Percentiles rank a stretch among this genome's conserved stretches.
phyloP scores from a whole-genome alignment of 2,329 filamentous ascomycete genomes.

The Botryotinia globosa region DNA sequence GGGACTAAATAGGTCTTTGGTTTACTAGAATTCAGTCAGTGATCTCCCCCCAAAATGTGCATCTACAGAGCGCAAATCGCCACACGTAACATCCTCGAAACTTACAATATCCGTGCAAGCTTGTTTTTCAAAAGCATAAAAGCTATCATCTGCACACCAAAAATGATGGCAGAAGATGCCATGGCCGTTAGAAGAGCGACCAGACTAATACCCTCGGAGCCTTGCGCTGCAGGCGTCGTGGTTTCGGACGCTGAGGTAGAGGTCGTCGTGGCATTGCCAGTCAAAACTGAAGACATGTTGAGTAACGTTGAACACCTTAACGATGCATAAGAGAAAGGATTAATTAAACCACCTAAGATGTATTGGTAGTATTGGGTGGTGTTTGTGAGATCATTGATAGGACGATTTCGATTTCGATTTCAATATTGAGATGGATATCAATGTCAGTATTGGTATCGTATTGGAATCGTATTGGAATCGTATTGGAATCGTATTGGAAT shows the following conservation, averaged over 20 bases:
- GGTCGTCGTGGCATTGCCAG: constrained; percentile 1
- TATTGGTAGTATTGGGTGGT: neutral
- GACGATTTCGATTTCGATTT: neutral
- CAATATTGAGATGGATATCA: neutral
- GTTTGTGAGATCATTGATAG: constrained; percentile 1
- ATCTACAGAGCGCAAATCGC: neutral
- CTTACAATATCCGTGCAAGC: constrained; percentile 78
- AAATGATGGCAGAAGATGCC: constrained; percentile 35
- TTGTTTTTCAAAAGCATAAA: constrained; percentile 78
- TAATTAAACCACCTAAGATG: neutral
- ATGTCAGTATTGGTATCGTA: neutral
- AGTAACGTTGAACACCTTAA: constrained; percentile 5
- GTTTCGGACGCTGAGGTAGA: neutral
- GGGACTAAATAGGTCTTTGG: constrained; percentile 84
- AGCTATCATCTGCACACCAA: constrained; percentile 54
- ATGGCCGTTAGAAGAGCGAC: constrained; percentile 38
- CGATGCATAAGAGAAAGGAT: constrained; percentile 11
- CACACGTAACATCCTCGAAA: constrained; percentile 21
- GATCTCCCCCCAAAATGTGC: no score
- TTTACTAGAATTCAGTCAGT: constrained; percentile 52
- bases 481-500: neutral
- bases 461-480: neutral
- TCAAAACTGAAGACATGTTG: constrained; percentile 17
- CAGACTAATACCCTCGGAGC: constrained; percentile 35
- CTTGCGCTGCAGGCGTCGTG: constrained; percentile 25